These are phyloP conservation scores for Trametes sp. DNA, from an alignment of 1,284 basidiomycete species.

Conservation along the genomic window DNA sequence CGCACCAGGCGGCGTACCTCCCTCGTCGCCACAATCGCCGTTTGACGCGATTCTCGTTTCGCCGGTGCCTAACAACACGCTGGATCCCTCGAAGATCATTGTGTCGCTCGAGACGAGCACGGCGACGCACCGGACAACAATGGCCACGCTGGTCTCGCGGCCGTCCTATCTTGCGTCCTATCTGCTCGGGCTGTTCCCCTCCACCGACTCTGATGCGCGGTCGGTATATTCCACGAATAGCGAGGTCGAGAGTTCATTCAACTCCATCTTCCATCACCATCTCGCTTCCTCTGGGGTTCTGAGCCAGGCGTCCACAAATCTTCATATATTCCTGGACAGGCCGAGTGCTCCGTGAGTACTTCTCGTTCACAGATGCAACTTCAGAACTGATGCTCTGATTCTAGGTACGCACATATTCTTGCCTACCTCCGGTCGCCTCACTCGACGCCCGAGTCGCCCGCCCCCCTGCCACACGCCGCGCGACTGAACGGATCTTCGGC, in stretches of 20 bases:
- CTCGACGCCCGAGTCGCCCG: conserved; percentile 52
- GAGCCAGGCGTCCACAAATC: conserved; percentile 51
- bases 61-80: conserved; percentile 52
- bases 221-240: conserved; percentile 49
- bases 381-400: conserved; percentile 10
- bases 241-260: conserved; percentile 44
- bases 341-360: conserved; percentile 76
- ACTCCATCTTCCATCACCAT: conserved; percentile 65
- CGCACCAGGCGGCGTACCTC: conserved; percentile 44
- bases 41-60: conserved; percentile 75
- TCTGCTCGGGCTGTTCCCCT: conserved; percentile 56
- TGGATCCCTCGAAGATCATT: conserved; percentile 68
- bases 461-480: conserved; percentile 65
- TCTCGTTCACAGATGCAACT: conserved; percentile 11
- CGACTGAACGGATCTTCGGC: conserved; percentile 55
- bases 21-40: conserved; percentile 52
- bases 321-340: conserved; percentile 84
- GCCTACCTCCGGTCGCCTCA: conserved; percentile 69
- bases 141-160: conserved; percentile 70
- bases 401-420: conserved; percentile 73
- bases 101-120: conserved; percentile 77
- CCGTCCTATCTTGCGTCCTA: conserved; percentile 70
- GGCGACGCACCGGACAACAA: conserved; percentile 64
- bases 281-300: conserved; percentile 65
- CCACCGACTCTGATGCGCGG: conserved; percentile 49